Evolutionary conservation across 1,139 yeast genomes (phyloP), one percentile per base, ranked within the genome.

Genomic region (Suhomyces ambrosiae): DNA sequence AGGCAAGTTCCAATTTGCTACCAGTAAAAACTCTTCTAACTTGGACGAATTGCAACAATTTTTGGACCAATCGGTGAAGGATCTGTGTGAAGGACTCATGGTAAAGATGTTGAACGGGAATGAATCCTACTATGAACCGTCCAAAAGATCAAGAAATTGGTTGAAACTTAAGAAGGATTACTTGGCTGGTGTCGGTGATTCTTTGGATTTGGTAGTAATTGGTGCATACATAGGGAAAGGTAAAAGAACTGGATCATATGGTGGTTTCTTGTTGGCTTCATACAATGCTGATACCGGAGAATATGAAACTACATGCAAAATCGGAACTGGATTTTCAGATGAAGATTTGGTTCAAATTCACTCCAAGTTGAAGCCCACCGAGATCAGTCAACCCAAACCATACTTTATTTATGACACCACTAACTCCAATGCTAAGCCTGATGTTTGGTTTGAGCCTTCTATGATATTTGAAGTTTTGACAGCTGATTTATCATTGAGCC

Each of bases 141-240:
- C 96, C 23, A 90, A 90, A 60, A 75, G 99, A 56, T 86, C 96
- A 8, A 72, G 96, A 43, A 90, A 92, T 61, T 92, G 99, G 99
- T 74, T 92, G 47, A 92, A 92, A 56, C 71, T 92, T 54, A 92
- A 92, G 63, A 92, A 92, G 61, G 99, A 92, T 63, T 92, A 92
- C 53, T 69, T 92, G 36, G 86, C 86, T 3, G 97, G 96, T 21
- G 90, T 90, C 3, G 98, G 99, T 8, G 99, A 92, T 60, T 88
- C 97, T 0, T 68, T 94, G 21, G 99, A 92, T 61, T 66, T 94
- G 45, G 96, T 89, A 12, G 97, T 92, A 1, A 69, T 94, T 35
- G 99, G 99, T 12, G 98, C 96, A 0, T 92, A 88, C 58, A 78
- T 80, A 49, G 99, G 99, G 11, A 80, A 80, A 46, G 99, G 99